A percentile compares a stretch with the other conserved stretches of the same genome.
These are phyloP conservation scores for Starmerella roubikii DNA, from an alignment of 805 yeast species.

Conservation along the genomic window DNA sequence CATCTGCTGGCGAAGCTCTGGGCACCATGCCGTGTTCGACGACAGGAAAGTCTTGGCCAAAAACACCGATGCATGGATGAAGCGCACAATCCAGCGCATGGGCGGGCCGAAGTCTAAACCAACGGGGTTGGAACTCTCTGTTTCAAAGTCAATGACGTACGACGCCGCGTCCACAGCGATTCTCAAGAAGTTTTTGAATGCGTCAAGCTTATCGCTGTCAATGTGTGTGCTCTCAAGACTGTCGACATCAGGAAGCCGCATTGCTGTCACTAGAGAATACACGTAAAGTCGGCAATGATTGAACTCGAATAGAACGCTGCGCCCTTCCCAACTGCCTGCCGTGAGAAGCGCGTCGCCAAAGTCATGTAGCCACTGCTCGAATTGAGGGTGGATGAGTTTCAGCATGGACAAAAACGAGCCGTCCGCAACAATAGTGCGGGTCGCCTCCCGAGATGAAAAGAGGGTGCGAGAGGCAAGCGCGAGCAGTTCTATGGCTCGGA, in stretches of 20 bases:
- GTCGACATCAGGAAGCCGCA: background rate
- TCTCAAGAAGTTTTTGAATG: no score
- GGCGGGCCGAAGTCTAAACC: constrained; percentile 62
- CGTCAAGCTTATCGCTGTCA: no score
- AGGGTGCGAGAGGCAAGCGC: constrained; percentile 73
- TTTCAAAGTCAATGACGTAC: constrained; percentile 59
- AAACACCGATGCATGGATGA: constrained; percentile 80
- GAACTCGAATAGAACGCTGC: constrained; percentile 66
- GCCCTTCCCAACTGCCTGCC: constrained; percentile 36
- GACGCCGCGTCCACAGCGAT: constrained; percentile 75
- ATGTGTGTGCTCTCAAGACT: constrained; percentile 22
- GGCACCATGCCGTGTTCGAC: constrained; percentile 1
- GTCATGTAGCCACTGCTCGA: constrained; percentile 63
- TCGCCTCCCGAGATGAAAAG: constrained; percentile 38
- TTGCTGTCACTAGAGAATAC: constrained; percentile 50
- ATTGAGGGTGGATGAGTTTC: constrained; percentile 58
- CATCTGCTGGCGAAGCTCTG: background rate
- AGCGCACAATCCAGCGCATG: constrained; percentile 78
- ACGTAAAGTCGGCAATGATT: constrained; percentile 74
- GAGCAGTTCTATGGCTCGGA: constrained; percentile 66
- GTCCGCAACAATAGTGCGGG: constrained; percentile 24
- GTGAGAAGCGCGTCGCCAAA: constrained; percentile 25
- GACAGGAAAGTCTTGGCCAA: constrained; percentile 61
- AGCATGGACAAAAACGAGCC: constrained; percentile 49
- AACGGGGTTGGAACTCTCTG: constrained; percentile 40